Evolutionary conservation across 805 yeast genomes (phyloP), one percentile per base, ranked within the genome.

Genomic region (Spathaspora boniae): DNA sequence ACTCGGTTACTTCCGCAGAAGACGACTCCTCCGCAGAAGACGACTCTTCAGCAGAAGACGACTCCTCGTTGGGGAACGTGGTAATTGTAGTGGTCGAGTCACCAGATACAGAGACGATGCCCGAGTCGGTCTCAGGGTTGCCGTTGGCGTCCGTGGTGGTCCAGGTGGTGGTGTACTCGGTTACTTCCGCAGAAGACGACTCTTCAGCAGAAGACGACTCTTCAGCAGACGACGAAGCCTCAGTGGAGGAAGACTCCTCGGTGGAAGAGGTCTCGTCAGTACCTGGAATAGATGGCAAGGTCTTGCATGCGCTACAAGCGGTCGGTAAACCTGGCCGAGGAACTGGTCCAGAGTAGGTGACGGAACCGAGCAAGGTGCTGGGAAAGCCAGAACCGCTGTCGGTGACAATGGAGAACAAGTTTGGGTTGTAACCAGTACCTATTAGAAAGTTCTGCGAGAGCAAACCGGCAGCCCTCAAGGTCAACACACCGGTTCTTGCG

Each of bases 381-480:
- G 44, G 34, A 24, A 47, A 30, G 39, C 50, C 54, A 26, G 38
- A 36, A 25, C 52, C 53, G 36, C 42, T 34, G 31, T 49, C 46
- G 11, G 50, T 44, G 15, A 41, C 40, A 22, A 42, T 43, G 20
- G 33, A 16, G 26, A 51, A 46, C 20, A 30, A 21, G 3, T 36
- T 16, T 9, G 12, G 15, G 36, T 46, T 47, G 31, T 54, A 54
- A 22, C 56, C 57, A 18, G 47, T 29, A 42, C 59, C 59, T 41
- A 53, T 49, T 18, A 44, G 23, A 37, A 47, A 53, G 1, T 28
- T 34, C 40, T 26, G 45, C n/a, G 24, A 36, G 9, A 42, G 28
- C 1, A 33, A 22, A 28, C 33, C 21, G 24, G 41, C 29, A 22
- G 11, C 25, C 16, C 15, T 15, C 27, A 44, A 29, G 40, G 42